Evolutionary conservation across 148 eudicot species (phyloP).

Genomic region (Silene latifolia): DNA sequence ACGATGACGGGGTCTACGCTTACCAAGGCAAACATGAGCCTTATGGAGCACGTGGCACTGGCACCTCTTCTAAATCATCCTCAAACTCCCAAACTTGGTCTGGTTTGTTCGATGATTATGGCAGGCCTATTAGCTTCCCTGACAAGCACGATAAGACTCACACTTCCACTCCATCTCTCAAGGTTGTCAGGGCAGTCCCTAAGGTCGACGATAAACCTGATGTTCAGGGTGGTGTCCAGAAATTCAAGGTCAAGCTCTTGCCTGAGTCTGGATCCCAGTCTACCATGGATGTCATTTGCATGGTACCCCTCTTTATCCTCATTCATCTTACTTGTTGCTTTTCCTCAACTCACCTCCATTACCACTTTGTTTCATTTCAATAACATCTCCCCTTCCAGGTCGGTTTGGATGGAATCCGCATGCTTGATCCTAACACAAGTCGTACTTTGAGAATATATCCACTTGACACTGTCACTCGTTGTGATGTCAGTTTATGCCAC

Average conservation of each 20-base stretch:
- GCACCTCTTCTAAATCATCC: conserved; percentile 42
- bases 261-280: conserved; percentile 72
- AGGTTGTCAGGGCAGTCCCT: conserved; percentile 76
- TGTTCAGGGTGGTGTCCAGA: conserved; percentile 68
- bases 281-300: conserved; percentile 87
- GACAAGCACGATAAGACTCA: too few species aligned
- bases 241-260: conserved; percentile 84
- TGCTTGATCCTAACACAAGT: conserved; percentile 82
- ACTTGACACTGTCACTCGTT: conserved; percentile 73
- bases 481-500: conserved; percentile 48
- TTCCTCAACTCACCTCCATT: not conserved
- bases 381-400: conserved; percentile 37
- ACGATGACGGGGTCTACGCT: conserved; percentile 66
- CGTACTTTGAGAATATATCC: conserved; percentile 84
- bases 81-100: conserved; percentile 35
- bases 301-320: conserved; percentile 35
- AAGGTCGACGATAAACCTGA: conserved; percentile 57
- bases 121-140: conserved; percentile 59
- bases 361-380: too few species aligned
- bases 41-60: conserved; percentile 36
- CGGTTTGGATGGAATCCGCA: conserved; percentile 94
- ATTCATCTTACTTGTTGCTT: too few species aligned
- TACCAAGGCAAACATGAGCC: conserved; percentile 71
- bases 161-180: too few species aligned
- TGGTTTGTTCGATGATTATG: conserved; percentile 78